phyloP scores from a whole-genome alignment of 768 basidiomycete genomes.

The Boletus speciosus region DNA sequence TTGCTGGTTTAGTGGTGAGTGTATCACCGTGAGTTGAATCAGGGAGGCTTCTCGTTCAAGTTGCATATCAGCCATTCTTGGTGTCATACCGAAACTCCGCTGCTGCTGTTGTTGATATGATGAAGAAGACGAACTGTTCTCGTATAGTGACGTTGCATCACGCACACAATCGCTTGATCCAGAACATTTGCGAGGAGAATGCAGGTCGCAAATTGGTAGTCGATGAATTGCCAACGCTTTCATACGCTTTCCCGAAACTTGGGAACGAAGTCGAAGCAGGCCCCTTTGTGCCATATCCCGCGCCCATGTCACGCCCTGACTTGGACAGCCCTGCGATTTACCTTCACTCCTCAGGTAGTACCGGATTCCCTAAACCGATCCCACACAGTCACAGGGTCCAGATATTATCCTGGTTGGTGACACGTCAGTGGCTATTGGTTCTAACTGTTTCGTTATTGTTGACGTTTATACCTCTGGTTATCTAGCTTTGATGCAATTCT shows the following conservation, averaged over 20 bases:
- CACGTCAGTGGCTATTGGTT: conserved; percentile 25
- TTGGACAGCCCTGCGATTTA: conserved; percentile 1
- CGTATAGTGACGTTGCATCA: conserved; percentile 10
- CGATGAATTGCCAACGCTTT: conserved; percentile 17
- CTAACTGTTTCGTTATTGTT: not conserved
- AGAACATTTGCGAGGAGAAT: conserved; percentile 1
- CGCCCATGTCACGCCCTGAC: not conserved
- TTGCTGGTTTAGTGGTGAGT: conserved; percentile 31
- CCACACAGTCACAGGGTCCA: conserved; percentile 29
- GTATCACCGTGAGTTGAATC: conserved; percentile 24
- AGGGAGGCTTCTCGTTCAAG: conserved; percentile 22
- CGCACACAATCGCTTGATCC: conserved; percentile 10
- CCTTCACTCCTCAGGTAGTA: conserved; percentile 34
- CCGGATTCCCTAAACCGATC: conserved; percentile 44
- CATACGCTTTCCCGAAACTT: conserved; percentile 36
- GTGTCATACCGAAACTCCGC: conserved; percentile 23
- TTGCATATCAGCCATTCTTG: conserved; percentile 24
- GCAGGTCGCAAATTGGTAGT: not conserved
- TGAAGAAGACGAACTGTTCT: conserved; percentile 7
- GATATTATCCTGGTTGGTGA: conserved; percentile 27
- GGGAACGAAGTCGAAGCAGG: conserved; percentile 26
- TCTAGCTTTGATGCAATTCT: not conserved
- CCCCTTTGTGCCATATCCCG: conserved; percentile 9
- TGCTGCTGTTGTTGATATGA: conserved; percentile 5
- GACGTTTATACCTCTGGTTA: not conserved